Evolutionary conservation across 2,329 filamentous ascomycete species (phyloP).

Genomic region (Phoma sp.): DNA sequence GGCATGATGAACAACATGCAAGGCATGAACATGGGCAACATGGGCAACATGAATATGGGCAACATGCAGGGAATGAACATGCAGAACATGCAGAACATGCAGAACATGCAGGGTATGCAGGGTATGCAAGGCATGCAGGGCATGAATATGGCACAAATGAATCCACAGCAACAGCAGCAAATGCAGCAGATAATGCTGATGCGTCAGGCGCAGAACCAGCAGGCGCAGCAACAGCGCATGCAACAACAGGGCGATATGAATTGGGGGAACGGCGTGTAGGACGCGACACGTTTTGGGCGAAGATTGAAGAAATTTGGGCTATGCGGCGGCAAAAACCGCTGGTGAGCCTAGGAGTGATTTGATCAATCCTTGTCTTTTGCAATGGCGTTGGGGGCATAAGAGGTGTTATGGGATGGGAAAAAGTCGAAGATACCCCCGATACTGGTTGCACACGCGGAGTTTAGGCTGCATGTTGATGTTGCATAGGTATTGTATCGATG

Average conservation of each 20-base stretch:
- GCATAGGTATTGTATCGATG: not conserved
- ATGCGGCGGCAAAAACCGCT: too few relatives aligned
- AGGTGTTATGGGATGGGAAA: conserved; percentile 13
- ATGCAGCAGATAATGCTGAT: conserved; percentile 44
- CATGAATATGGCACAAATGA: conserved; percentile 36
- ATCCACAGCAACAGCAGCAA: conserved; percentile 44
- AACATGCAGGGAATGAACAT: conserved; percentile 20
- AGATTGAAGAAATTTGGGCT: too few relatives aligned
- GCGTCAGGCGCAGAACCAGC: conserved; percentile 36
- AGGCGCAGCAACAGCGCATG: conserved; percentile 29
- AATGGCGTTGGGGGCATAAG: conserved; percentile 11
- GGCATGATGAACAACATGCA: conserved; percentile 45
- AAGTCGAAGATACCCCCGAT: conserved; percentile 20
- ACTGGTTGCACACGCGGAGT: conserved; percentile 6
- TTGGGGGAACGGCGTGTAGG: conserved; percentile 34
- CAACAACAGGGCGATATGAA: conserved; percentile 33
- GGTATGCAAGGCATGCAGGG: conserved; percentile 28
- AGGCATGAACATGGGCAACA: conserved; percentile 36
- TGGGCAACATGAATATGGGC: conserved; percentile 27
- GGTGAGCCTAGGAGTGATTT: too few relatives aligned
- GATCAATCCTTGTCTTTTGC: not conserved
- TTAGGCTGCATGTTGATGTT: conserved; percentile 3
- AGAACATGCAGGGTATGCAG: conserved; percentile 24
- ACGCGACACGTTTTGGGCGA: not conserved
- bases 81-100: conserved; percentile 14